Conservation (phyloP, 768 basidiomycete species). For the Dentipellis sp. region DNA sequence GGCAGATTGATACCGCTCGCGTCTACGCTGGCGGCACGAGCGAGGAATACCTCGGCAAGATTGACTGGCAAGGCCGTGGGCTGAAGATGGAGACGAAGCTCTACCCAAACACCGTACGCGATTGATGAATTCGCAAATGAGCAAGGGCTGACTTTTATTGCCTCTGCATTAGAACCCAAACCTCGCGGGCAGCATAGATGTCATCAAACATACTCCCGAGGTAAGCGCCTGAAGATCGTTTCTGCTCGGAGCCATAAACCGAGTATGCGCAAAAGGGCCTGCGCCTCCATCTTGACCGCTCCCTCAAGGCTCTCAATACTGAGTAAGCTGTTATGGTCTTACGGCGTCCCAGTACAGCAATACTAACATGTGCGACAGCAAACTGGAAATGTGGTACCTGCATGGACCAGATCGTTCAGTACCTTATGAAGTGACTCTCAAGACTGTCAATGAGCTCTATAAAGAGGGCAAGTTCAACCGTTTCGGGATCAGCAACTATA, state of each 20-base stretch:
- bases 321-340: conserved; percentile 26
- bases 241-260: neutral
- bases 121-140: conserved; percentile 33
- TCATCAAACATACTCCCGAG: conserved; percentile 18
- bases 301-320: conserved; percentile 35
- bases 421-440: conserved; percentile 37
- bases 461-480: conserved; percentile 43
- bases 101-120: conserved; percentile 25
- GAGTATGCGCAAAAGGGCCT: conserved; percentile 19
- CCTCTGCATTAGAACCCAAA: conserved; percentile 16
- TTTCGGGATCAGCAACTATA: conserved; percentile 36
- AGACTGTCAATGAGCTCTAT: conserved; percentile 37
- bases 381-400: conserved; percentile 38
- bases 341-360: neutral
- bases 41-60: conserved; percentile 36
- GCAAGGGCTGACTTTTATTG: neutral
- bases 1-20: conserved; percentile 21
- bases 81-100: conserved; percentile 54
- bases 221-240: neutral
- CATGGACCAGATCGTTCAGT: conserved; percentile 35
- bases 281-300: conserved; percentile 24
- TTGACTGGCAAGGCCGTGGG: conserved; percentile 39
- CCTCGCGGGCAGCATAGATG: neutral
- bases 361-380: conserved; percentile 4
- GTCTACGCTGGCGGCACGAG: conserved; percentile 21